Base-by-base conservation (phyloP, 78 protist genomes). In the Guillardia theta region DNA sequence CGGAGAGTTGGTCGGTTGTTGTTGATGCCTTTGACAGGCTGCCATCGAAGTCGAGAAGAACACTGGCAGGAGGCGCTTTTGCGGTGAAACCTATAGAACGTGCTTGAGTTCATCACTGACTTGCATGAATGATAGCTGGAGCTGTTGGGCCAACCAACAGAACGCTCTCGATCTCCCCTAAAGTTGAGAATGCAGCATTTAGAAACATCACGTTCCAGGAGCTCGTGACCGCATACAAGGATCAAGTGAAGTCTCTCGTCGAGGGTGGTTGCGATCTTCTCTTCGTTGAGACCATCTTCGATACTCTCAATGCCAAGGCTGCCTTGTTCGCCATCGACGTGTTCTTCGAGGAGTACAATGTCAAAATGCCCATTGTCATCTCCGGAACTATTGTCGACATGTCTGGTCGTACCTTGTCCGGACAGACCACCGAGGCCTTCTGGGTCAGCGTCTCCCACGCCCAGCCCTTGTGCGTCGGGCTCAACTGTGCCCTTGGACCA, bases 401-500 rank as follows among this genome's bases (percentile, higher is more conserved):
- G 93, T 70, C 96, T 43, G 99, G 99, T 24, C 97, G 99, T 54
- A 98, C 99, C 21, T 95, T 99, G 45, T 97, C 99, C 0, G 99
- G 99, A 4, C 99, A 99, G 94, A 95, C 96, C 45, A 44, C 53
- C 90, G 90, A 99, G 92, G 99, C 99, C 21, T 98, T 99, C 95
- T 95, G 93, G 88, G 64, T 95, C 58, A 78, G 97, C n/a, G 94
- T 98, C 46, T 39, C 53, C 33, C 97, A 94, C 94, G 44, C 87
- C 37, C 53, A 94, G 94, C 97, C 95, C 21, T 21, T 96, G 45
- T 64, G 93, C 92, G 87, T 98, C 93, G 99, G 99, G 48, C 96
- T 99, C 88, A 99, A 99, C 97, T 99, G 99, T 95, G 99, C 99
- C 4, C 97, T 98, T 54, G 99, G 99, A 30, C 97, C 99, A 15